Percentiles rank a stretch among this genome's conserved stretches.
These are phyloP conservation scores for Sporobolomyces phaffii DNA, from an alignment of 768 basidiomycete species.

Conservation along the genomic window DNA sequence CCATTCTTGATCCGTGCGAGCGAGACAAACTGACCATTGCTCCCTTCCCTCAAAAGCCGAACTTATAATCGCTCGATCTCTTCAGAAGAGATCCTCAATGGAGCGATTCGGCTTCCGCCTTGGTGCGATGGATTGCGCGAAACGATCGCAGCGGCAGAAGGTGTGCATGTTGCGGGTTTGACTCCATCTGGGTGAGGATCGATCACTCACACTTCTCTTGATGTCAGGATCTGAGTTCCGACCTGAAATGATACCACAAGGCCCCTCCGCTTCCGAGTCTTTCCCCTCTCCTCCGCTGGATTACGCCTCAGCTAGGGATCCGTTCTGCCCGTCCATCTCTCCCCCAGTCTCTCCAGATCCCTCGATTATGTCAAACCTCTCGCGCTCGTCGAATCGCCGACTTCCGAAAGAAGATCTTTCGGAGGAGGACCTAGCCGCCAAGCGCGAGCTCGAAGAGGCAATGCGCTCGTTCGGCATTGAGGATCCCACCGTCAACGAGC, in stretches of 20 bases:
- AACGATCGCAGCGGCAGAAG: slow-evolving; percentile 23
- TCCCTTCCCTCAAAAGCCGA: too few relatives aligned
- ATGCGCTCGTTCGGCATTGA: slow-evolving; percentile 35
- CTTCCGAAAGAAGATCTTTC: slow-evolving; percentile 32
- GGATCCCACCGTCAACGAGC: slow-evolving; percentile 20
- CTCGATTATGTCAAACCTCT: neutral
- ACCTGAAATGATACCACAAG: slow-evolving; percentile 18
- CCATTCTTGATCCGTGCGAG: neutral
- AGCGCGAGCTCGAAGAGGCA: slow-evolving; percentile 32
- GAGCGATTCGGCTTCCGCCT: neutral
- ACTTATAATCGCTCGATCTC: slow-evolving; percentile 6
- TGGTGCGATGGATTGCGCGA: slow-evolving; percentile 20
- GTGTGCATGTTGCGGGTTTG: too few relatives aligned
- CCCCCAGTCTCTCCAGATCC: neutral
- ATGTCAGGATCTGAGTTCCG: slow-evolving; percentile 11
- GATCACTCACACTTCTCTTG: neutral
- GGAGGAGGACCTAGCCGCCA: slow-evolving; percentile 34
- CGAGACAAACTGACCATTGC: too few relatives aligned
- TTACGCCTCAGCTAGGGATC: neutral
- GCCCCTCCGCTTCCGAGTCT: slow-evolving; percentile 18
- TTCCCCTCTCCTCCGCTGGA: slow-evolving; percentile 2
- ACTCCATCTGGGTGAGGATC: too few relatives aligned
- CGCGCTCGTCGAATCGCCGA: neutral
- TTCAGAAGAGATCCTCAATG: slow-evolving; percentile 25
- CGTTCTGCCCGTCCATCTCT: neutral